These are phyloP conservation scores for Prunus mongolica DNA, from an alignment of 306 rosid genomes.

Conservation along the genomic window DNA sequence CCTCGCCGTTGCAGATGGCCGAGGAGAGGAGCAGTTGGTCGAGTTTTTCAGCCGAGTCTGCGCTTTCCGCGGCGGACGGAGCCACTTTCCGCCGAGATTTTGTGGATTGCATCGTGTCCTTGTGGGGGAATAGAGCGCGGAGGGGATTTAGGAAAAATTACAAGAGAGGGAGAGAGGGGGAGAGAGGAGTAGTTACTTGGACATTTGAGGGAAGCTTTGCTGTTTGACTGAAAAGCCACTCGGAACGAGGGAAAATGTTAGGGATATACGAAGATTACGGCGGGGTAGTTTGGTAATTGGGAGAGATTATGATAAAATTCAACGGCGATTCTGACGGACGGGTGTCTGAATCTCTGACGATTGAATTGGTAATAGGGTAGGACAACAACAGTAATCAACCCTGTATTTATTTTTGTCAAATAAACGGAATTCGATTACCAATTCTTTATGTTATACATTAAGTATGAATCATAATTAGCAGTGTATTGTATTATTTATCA, in stretches of 20 bases:
- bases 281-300: conserved; percentile 15
- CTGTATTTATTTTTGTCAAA: too few species aligned
- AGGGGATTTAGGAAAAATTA: conserved; percentile 33
- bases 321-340: not conserved
- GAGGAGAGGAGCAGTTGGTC: conserved; percentile 87
- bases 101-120: conserved; percentile 44
- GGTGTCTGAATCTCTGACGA: not conserved
- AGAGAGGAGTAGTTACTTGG: conserved; percentile 10
- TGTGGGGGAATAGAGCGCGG: conserved; percentile 27
- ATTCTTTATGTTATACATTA: too few species aligned
- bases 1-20: conserved; percentile 93
- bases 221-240: conserved; percentile 19
- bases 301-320: not conserved
- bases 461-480: too few species aligned
- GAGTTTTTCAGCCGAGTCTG: conserved; percentile 76
- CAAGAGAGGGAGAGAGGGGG: not conserved
- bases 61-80: conserved; percentile 44
- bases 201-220: conserved; percentile 3
- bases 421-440: too few species aligned
- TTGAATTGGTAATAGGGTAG: not conserved
- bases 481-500: too few species aligned
- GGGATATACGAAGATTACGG: too few species aligned
- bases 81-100: conserved; percentile 74
- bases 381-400: not conserved
- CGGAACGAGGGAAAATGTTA: not conserved